Percentiles rank a stretch among this genome's conserved stretches.
Conservation (phyloP, 192 early-diverging fungal genomes). For the Thamnidium elegans region DNA sequence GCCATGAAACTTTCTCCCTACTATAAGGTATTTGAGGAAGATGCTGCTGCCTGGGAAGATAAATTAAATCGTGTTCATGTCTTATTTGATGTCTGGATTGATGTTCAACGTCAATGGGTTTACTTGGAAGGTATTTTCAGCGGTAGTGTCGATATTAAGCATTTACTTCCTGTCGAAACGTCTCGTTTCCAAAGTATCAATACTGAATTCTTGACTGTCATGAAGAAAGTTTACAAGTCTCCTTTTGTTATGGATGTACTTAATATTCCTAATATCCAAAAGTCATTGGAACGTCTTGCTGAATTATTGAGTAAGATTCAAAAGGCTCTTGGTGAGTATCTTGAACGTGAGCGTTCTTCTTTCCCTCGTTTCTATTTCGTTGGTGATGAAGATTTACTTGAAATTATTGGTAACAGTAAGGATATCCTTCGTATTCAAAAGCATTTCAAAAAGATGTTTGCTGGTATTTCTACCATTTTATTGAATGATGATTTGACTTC, state of each 20-base stretch:
- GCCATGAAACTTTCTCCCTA: constrained; percentile 98
- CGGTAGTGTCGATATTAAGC: constrained; percentile 95
- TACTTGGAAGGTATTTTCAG: constrained; percentile 99
- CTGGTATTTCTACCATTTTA: constrained; percentile 84
- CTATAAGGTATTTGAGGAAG: constrained; percentile 98
- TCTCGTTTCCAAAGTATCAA: constrained; percentile 96
- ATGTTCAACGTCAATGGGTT: constrained; percentile 99
- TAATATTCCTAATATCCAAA: constrained; percentile 89
- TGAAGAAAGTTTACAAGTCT: constrained; percentile 99
- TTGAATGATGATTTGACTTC: constrained; percentile 72
- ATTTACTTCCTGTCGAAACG: constrained; percentile 94
- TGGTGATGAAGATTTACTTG: constrained; percentile 99
- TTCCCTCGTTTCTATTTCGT: constrained; percentile 99
- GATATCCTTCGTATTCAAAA: constrained; percentile 95
- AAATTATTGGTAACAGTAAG: constrained; percentile 98
- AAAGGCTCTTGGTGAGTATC: constrained; percentile 97
- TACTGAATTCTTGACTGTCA: constrained; percentile 94
- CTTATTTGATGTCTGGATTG: constrained; percentile 99
- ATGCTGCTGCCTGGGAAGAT: constrained; percentile 93
- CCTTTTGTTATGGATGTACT: constrained; percentile 96
- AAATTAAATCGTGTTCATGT: constrained; percentile 93
- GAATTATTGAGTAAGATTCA: constrained; percentile 95
- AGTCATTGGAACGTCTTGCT: constrained; percentile 90
- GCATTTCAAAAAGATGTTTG: constrained; percentile 99
- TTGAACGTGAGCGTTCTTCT: constrained; percentile 92